Evolutionary conservation across 78 protist species (phyloP), one percentile per base, ranked within the genome.

Genomic region (Fonticula alba): DNA sequence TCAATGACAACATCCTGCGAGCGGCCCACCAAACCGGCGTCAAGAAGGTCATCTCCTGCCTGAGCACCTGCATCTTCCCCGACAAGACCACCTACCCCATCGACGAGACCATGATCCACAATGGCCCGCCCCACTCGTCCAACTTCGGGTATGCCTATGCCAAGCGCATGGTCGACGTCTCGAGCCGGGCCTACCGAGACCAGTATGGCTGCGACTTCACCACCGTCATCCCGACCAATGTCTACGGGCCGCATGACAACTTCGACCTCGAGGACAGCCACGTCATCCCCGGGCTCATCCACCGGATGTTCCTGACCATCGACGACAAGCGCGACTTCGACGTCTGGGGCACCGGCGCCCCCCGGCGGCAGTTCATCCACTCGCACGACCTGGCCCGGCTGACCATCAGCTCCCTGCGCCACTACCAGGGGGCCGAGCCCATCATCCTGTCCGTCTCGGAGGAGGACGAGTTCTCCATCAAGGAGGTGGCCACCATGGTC

Each of bases 61-160:
- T 85, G 19, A 74, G 84, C 17, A 88, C 95, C 11, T 88, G 95
- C 68, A 81, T 89, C 66, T 89, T 89, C 77, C 95, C 95, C n/a
- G 91, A 89, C 81, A 85, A 85, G 72, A 83, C 85, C 6, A 73
- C 88, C 0, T 88, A 86, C 57, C 95, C 93, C 37, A 84, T 87
- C 56, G 90, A 88, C 55, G 94, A 88, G 63, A 81, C 89, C 7
- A 84, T 87, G 88, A 69, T 83, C 37, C 71, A 66, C 38, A 38
- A 38, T 7, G 43, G 95, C 1, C 87, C 90, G 36, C 95, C 95
- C 3, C 95, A 88, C 58, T 19, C 26, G 26, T 76, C 85, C 53
- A 88, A 88, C 69, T 85, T 80, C 37, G 95, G 91, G 38, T 88
- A 88, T 71, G 83, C 94, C 27, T 75, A 78, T 27, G 87, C 94